These are phyloP conservation scores for Suhomyces sp. DNA, from an alignment of 805 yeast species.

Conservation along the genomic window DNA sequence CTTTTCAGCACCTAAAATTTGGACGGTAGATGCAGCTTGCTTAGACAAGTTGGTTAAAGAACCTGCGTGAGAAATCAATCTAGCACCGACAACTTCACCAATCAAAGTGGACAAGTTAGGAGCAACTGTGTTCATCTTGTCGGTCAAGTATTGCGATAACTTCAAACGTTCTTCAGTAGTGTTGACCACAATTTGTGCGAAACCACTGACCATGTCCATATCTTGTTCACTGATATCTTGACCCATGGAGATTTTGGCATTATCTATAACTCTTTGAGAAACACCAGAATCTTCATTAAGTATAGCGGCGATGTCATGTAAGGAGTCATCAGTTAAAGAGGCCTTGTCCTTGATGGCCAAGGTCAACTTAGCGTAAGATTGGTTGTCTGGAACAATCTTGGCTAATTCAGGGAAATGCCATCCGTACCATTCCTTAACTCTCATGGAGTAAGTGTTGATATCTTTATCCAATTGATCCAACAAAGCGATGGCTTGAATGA, in stretches of 20 bases:
- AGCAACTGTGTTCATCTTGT: conserved; percentile 97
- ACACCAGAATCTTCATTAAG: conserved; percentile 86
- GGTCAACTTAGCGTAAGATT: conserved; percentile 78
- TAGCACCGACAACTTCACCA: conserved; percentile 98
- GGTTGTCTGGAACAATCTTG: conserved; percentile 86
- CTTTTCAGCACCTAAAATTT: conserved; percentile 96
- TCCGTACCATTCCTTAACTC: conserved; percentile 97
- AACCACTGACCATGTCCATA: conserved; percentile 85
- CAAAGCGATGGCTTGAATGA: conserved; percentile 97
- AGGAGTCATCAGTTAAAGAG: conserved; percentile 83
- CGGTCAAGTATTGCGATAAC: conserved; percentile 81
- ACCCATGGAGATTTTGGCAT: conserved; percentile 98
- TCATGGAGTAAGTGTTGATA: conserved; percentile 94
- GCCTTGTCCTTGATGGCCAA: conserved; percentile 85
- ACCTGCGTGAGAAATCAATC: conserved; percentile 98
- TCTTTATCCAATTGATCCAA: conserved; percentile 98
- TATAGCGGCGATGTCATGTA: conserved; percentile 89
- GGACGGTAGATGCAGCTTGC: conserved; percentile 99
- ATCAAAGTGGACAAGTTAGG: conserved; percentile 95
- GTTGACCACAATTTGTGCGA: conserved; percentile 91
- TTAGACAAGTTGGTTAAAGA: conserved; percentile 93
- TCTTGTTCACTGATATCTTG: conserved; percentile 95
- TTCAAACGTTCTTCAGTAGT: conserved; percentile 87
- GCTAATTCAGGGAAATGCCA: conserved; percentile 99
- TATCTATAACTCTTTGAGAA: conserved; percentile 88